Base-by-base conservation (phyloP, 192 early-diverging fungal species). In the Gaertneriomyces semiglobifer region DNA sequence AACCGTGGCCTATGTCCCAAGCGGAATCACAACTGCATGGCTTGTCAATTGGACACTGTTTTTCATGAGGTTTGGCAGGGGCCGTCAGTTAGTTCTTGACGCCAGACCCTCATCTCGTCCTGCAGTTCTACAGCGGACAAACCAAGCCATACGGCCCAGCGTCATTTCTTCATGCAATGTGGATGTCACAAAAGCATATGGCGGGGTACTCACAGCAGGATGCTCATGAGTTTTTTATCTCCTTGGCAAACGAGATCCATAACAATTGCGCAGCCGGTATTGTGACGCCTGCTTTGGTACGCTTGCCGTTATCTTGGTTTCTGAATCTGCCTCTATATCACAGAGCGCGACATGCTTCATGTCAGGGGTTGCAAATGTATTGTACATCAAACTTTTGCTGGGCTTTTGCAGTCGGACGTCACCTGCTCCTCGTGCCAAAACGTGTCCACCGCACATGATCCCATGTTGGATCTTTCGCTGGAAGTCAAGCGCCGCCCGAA, bases 181-280 rank as follows among this genome's bases (percentile, higher is more conserved):
- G 96, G 96, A 82, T 88, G 69, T 85, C 89, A 11, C 88, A 89
- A 33, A 80, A 84, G 48, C 88, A 96, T 52, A 76, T 98, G 39
- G 94, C 96, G 14, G 90, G 93, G 7, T 95, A 95, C 63, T 86
- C 88, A 11, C 94, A 98, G 76, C 95, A 99, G 72, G 95, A 98
- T 63, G 94, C 95, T 1, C 96, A 99, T 72, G 96, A 99, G 63
- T 98, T 95, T 62, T 92, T 98, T 66, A 93, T 97, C 47, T 88
- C 92, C 9, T 77, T 91, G 6, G 70, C 98, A 55, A 91, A 97
- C 66, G 78, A 88, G 56, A 87, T 99, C 60, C 96, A 99, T 65
- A 80, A 74, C 39, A 74, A 64, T 45, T 81, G 78, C 16, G 39
- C 65, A 51, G 59, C 75, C 71, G 41, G 25, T 33, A 33, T 33